phyloP scores from a whole-genome alignment of 2,329 filamentous ascomycete genomes.

The Fusarium luffae region DNA sequence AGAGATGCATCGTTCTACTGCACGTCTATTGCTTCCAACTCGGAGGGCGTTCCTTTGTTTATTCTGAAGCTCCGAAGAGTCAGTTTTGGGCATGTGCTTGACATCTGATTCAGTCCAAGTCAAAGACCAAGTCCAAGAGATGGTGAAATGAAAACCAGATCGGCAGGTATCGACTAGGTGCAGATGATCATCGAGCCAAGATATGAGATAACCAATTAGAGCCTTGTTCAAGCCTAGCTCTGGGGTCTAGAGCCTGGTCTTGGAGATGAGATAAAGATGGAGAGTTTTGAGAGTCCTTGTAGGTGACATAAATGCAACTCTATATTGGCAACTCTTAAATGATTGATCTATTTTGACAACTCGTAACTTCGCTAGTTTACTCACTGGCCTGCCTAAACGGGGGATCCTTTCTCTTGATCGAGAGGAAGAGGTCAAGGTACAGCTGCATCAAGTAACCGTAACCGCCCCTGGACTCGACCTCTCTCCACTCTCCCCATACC shows the following conservation, averaged over 20 bases:
- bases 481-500: constrained; percentile 29
- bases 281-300: neutral
- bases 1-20: constrained; percentile 25
- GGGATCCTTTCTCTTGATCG: constrained; percentile 16
- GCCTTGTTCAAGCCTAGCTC: constrained; percentile 1
- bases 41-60: constrained; percentile 25
- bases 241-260: constrained; percentile 15
- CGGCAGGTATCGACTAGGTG: constrained; percentile 24
- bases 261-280: constrained; percentile 19
- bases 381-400: constrained; percentile 24
- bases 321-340: neutral
- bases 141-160: constrained; percentile 27
- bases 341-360: constrained; percentile 17
- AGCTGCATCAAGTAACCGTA: constrained; percentile 17
- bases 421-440: neutral
- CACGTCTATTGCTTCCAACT: constrained; percentile 14
- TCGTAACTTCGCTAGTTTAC: neutral
- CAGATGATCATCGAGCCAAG: constrained; percentile 26
- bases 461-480: constrained; percentile 19
- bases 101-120: constrained; percentile 11
- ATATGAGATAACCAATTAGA: constrained; percentile 11
- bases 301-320: constrained; percentile 17
- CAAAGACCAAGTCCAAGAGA: neutral
- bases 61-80: constrained; percentile 4
- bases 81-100: neutral